These are phyloP conservation scores for Chenopodium suecicum DNA, from an alignment of 148 eudicot species.

Conservation along the genomic window DNA sequence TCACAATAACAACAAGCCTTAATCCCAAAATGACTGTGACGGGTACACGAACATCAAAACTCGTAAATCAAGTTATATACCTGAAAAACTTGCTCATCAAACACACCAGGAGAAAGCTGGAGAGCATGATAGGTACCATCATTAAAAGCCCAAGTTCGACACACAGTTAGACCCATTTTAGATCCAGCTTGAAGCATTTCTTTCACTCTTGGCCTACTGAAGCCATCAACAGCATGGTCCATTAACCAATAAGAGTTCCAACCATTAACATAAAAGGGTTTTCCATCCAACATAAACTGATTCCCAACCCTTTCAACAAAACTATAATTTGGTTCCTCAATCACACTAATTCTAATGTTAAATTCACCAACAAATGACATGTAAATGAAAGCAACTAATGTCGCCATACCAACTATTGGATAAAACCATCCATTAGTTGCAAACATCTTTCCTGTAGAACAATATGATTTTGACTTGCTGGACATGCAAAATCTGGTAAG, in stretches of 20 bases:
- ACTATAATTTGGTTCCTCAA: conserved; percentile 38
- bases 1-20: too few species aligned
- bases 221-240: conserved; percentile 75
- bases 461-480: conserved; percentile 20
- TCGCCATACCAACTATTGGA: conserved; percentile 62
- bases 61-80: conserved; percentile 34
- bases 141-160: conserved; percentile 95
- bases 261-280: conserved; percentile 75
- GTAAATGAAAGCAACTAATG: conserved; percentile 57
- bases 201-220: conserved; percentile 48
- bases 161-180: conserved; percentile 90
- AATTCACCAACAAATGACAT: conserved; percentile 81
- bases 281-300: conserved; percentile 74
- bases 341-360: conserved; percentile 38
- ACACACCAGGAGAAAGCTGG: conserved; percentile 81
- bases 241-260: conserved; percentile 99
- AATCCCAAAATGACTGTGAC: too few species aligned
- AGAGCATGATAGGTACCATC: conserved; percentile 89
- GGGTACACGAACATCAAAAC: neutral
- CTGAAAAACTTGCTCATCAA: conserved; percentile 72
- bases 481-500: conserved; percentile 10
- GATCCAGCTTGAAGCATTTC: conserved; percentile 69
- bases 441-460: conserved; percentile 34
- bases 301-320: conserved; percentile 84
- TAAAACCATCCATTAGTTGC: conserved; percentile 59